Base-by-base conservation (phyloP, 1,139 yeast species). In the Hansenula anomala region DNA sequence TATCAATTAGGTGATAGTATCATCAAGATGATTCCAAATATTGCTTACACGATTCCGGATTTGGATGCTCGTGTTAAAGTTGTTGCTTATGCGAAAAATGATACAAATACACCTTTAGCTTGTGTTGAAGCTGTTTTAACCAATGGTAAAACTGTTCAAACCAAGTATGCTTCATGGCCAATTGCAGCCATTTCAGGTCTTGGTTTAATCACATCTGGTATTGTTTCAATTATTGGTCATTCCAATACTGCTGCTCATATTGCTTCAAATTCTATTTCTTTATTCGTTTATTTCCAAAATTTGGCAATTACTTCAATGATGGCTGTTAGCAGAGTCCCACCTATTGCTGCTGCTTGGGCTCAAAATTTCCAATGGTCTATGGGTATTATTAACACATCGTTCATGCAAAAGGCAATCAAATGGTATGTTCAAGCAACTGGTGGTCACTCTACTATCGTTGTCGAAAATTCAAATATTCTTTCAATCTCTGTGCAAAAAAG, bases 371-470 rank as follows among this genome's bases (percentile, higher is more conserved):
- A 80, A 66, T 92, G 98, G 98, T 81, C 97, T 6, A 73, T 92
- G 73, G 98, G 98, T 40, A 80, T 92, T 47, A 87, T 94, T 52
- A 72, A 75, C 42, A 78, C 80, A 11, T 66, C 67, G n/a, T 88
- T 90, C 56, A 84, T 92, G 77, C 98, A 92, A 62, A 61, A 69
- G 36, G 86, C 90, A 43, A 83, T 95, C 52, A 78, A 81, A 59
- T 92, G 98, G 98, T 92, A 92, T 63, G 80, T 92, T 41, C 96
- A 90, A 63, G 71, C 96, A n/a, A 92, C 98, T 1, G 97, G 97
- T 33, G 98, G 98, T 43, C 61, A 73, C 1, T 80, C 95, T 4
- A 82, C 96, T 4, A 83, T 84, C 42, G 75, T 88, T 34, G 61
- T 89, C 36, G 65, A 73, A 14, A 78, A 79, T 54, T 60, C 66